Percentiles rank a stretch among this genome's conserved stretches.
These are phyloP conservation scores for Leccinum glutinopallens DNA, from an alignment of 1,284 basidiomycete genomes.

Conservation along the genomic window DNA sequence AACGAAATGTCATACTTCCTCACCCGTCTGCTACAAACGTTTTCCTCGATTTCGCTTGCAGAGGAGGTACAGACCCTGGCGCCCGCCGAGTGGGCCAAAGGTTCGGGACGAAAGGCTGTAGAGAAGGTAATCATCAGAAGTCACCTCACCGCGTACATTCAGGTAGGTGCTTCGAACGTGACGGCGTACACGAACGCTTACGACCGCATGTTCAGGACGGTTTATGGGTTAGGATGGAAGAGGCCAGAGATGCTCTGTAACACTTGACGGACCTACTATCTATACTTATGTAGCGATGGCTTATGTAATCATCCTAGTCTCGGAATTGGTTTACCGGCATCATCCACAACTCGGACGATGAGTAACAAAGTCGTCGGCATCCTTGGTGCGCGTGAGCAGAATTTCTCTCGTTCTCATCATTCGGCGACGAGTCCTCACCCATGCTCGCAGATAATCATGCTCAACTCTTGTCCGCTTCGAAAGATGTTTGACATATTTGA, in stretches of 20 bases:
- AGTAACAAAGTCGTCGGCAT: slow-evolving; percentile 30
- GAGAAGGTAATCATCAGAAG: slow-evolving; percentile 36
- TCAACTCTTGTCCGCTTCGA: not conserved
- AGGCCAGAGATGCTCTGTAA: slow-evolving; percentile 5
- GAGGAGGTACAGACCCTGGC: slow-evolving; percentile 40
- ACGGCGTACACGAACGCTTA: not conserved
- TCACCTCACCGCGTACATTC: slow-evolving; percentile 57
- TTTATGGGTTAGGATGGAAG: slow-evolving; percentile 25
- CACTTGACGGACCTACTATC: not conserved
- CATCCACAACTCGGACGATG: slow-evolving; percentile 18
- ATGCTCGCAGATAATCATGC: slow-evolving; percentile 16
- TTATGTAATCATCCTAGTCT: not conserved
- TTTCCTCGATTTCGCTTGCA: slow-evolving; percentile 38
- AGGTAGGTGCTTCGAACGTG: slow-evolving; percentile 25
- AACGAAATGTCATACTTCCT: slow-evolving; percentile 45
- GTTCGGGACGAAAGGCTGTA: slow-evolving; percentile 24
- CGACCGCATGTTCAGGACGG: slow-evolving; percentile 15
- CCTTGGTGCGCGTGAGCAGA: slow-evolving; percentile 34
- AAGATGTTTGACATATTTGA: slow-evolving; percentile 17
- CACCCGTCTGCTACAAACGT: slow-evolving; percentile 43
- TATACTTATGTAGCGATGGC: not conserved
- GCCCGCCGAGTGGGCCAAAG: slow-evolving; percentile 34
- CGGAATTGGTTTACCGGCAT: not conserved
- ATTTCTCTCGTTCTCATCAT: not conserved
- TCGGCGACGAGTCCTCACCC: slow-evolving; percentile 11